These are phyloP conservation scores for Psidium guajava DNA, from an alignment of 345 rosid genomes.

Conservation along the genomic window DNA sequence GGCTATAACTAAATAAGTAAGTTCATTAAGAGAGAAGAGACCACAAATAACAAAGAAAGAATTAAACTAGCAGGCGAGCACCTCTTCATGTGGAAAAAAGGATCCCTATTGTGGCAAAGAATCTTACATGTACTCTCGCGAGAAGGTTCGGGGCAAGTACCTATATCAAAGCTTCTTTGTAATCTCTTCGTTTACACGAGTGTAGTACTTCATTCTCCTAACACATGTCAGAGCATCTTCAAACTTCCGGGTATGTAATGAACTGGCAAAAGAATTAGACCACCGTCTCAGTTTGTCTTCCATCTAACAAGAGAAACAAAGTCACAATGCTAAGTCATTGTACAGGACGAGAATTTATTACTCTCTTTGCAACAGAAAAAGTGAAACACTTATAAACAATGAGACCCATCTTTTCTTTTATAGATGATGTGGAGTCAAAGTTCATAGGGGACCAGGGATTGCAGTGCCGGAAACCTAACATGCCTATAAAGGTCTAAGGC, in stretches of 20 bases:
- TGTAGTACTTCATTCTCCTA: constrained; percentile 83
- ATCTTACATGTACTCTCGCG: background rate
- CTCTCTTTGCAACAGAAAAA: background rate
- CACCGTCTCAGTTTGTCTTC: constrained; percentile 56
- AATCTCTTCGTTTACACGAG: constrained; percentile 71
- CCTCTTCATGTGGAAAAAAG: background rate
- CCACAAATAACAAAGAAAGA: background rate
- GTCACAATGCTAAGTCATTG: background rate
- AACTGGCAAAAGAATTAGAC: constrained; percentile 46
- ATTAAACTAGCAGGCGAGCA: background rate
- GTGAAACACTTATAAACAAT: background rate
- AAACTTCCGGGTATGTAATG: constrained; percentile 37
- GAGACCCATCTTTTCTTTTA: background rate
- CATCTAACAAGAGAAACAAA: constrained; percentile 29
- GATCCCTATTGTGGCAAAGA: background rate
- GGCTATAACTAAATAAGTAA: background rate
- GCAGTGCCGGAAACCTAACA: background rate
- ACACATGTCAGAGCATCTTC: constrained; percentile 61
- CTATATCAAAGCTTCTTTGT: constrained; percentile 48
- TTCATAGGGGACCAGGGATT: background rate
- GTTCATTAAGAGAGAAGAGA: background rate
- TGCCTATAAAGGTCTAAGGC: background rate
- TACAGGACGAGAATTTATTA: background rate
- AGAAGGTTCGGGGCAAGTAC: background rate
- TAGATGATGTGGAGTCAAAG: background rate